Base-by-base conservation (phyloP, 2,329 filamentous ascomycete genomes). In the Colletotrichum orbiculare region DNA sequence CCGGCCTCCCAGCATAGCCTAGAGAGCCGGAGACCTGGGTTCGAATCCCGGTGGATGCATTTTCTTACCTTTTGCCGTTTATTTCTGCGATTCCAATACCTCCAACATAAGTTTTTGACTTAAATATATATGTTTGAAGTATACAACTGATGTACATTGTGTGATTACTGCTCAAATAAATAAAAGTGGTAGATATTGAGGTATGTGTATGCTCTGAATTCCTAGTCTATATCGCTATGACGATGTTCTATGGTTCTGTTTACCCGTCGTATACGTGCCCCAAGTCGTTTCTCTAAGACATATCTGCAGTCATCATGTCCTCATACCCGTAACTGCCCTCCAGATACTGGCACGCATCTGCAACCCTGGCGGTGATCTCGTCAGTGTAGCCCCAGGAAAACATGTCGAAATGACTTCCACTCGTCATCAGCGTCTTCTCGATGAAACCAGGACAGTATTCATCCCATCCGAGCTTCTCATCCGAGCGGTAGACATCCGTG, bases 351-450 rank as follows among this genome's bases (percentile, higher is more conserved):
- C 76, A 78, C 0, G 74, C 77, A 25, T 57, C 54, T 25, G 48
- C 71, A 34, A 79, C 55, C 54, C 65, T 70, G 34, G 64, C 66
- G 2, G 73, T 75, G 2, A 74, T 70, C 0, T 56, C 60, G 1
- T 72, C 72, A 13, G 77, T 59, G 5, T 72, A 66, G 0, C 70
- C 68, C 41, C 71, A 71, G 2, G 71, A 71, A 69, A 85, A 85
- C 43, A 85, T 73, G 57, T 78, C 78, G 66, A 83, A 87, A 67
- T 87, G 85, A 61, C 86, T 78, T 0, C 85, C 83, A 1, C 83
- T 76, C 2, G 86, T 75, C 10, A 83, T 79, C n/a, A 85, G 64
- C 2, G 85, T 76, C 11, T 78, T 72, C 34, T 73, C 71, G 10
- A 87, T 78, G 69, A 86, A 76, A 25, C 73, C 73, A 35, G 75